These are phyloP conservation scores for Ophiocordyceps robertsii DNA, from an alignment of 2,329 filamentous ascomycete species.

Conservation along the genomic window DNA sequence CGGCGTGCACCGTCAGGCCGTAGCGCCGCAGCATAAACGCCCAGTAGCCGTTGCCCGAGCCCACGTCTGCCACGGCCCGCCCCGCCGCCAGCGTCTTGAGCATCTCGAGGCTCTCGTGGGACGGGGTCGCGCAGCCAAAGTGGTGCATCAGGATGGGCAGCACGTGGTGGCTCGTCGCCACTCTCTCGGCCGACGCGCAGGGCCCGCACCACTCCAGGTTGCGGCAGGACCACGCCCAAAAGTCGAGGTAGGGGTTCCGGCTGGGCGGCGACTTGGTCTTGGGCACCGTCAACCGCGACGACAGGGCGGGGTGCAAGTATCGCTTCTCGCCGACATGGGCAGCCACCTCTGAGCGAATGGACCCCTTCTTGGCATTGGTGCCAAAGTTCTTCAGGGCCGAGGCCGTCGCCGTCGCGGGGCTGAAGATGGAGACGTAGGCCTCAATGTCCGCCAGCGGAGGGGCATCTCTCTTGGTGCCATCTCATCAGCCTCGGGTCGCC, in stretches of 20 bases:
- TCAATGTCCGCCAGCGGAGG: conserved; percentile 45
- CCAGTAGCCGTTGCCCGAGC: conserved; percentile 66
- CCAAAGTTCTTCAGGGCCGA: conserved; percentile 49
- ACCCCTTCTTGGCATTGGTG: conserved; percentile 51
- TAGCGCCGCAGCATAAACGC: conserved; percentile 53
- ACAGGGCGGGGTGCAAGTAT: conserved; percentile 31
- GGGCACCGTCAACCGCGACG: conserved; percentile 25
- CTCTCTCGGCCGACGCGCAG: conserved; percentile 32
- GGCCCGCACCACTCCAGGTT: conserved; percentile 55
- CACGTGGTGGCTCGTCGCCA: conserved; percentile 49
- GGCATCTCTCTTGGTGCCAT: conserved; percentile 22
- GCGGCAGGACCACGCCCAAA: conserved; percentile 52
- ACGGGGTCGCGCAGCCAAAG: conserved; percentile 60
- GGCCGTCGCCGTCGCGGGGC: conserved; percentile 40
- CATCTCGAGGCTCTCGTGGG: conserved; percentile 49
- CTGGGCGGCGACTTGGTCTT: conserved; percentile 29
- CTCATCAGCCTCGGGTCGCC: conserved; percentile 3
- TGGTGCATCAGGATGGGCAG: conserved; percentile 67
- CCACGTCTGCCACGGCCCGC: conserved; percentile 48
- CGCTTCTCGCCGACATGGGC: conserved; percentile 40
- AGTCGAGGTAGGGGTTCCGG: conserved; percentile 52
- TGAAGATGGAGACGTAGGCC: conserved; percentile 56
- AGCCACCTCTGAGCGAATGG: conserved; percentile 43
- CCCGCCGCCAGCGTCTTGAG: conserved; percentile 41
- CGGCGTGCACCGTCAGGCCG: conserved; percentile 38